These are phyloP conservation scores for Vaccinium darrowii DNA, from an alignment of 148 eudicot genomes.

Conservation along the genomic window DNA sequence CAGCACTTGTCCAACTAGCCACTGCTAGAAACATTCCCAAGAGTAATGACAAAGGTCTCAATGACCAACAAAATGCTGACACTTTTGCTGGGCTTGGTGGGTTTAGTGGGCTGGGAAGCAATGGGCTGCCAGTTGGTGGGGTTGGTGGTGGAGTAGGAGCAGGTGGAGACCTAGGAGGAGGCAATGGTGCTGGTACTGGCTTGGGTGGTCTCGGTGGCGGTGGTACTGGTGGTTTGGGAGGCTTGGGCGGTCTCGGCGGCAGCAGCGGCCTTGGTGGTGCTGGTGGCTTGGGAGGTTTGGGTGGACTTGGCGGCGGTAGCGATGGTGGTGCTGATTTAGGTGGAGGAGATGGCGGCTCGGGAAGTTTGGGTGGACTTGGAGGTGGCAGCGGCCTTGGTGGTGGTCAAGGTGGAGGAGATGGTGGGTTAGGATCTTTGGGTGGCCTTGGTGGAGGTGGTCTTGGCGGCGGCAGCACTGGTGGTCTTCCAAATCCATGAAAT, in stretches of 20 bases:
- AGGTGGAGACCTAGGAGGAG: neutral
- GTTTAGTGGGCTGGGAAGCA: conserved; percentile 18
- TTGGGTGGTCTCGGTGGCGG: conserved; percentile 30
- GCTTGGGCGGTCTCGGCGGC: conserved; percentile 21
- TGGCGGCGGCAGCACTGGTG: conserved; percentile 16
- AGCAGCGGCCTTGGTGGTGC: conserved; percentile 15
- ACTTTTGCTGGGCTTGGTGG: conserved; percentile 32
- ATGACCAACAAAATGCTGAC: conserved; percentile 37
- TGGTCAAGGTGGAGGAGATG: neutral
- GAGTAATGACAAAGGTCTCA: conserved; percentile 14
- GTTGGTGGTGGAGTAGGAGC: conserved; percentile 17
- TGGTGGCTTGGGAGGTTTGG: conserved; percentile 23
- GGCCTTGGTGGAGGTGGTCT: neutral
- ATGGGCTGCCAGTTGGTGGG: conserved; percentile 32
- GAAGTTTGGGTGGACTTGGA: neutral
- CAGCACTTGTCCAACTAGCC: neutral
- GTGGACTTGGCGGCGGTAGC: conserved; percentile 12
- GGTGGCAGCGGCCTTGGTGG: neutral
- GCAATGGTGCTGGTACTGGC: neutral
- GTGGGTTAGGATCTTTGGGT: neutral
- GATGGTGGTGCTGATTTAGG: conserved; percentile 27
- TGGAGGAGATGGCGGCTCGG: neutral
- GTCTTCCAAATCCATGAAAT: conserved; percentile 17
- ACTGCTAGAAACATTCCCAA: conserved; percentile 32
- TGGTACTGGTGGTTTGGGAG: conserved; percentile 17